Percentiles rank a stretch among this genome's conserved stretches.
These are phyloP conservation scores for Bullera alba DNA, from an alignment of 768 basidiomycete genomes.

Conservation along the genomic window DNA sequence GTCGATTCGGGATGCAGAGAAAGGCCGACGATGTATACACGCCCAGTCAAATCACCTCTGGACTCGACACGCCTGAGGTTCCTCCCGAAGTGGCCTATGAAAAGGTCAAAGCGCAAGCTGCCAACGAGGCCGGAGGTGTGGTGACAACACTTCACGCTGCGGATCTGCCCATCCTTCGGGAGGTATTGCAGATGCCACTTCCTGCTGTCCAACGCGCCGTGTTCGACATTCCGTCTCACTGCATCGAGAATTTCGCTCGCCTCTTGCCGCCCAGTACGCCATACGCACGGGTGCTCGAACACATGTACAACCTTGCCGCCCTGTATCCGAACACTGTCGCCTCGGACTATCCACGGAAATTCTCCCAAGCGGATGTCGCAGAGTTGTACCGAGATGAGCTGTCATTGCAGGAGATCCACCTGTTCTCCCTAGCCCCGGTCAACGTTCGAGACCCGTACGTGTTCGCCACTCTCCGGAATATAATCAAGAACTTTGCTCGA, in stretches of 20 bases:
- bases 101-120: constrained; percentile 3
- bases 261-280: constrained; percentile 44
- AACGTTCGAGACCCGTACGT: constrained; percentile 41
- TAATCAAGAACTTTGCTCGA: constrained; percentile 50
- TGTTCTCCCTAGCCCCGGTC: constrained; percentile 45
- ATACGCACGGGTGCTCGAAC: constrained; percentile 43
- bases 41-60: background rate
- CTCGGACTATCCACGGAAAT: constrained; percentile 10
- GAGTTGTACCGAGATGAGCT: constrained; percentile 36
- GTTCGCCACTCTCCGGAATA: constrained; percentile 32
- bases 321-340: constrained; percentile 36
- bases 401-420: constrained; percentile 40
- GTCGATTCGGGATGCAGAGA: constrained; percentile 68
- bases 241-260: constrained; percentile 30
- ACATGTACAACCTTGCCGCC: constrained; percentile 35
- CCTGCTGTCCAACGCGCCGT: constrained; percentile 54
- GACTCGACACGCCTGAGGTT: background rate
- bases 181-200: constrained; percentile 55
- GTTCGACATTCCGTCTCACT: constrained; percentile 45
- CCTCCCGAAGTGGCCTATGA: constrained; percentile 26
- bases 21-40: constrained; percentile 7
- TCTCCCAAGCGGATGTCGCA: constrained; percentile 35
- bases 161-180: constrained; percentile 59
- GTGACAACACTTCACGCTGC: constrained; percentile 63
- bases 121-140: constrained; percentile 52